Conservation (phyloP, 768 basidiomycete genomes). For the Xerocomellus amylosporus region DNA sequence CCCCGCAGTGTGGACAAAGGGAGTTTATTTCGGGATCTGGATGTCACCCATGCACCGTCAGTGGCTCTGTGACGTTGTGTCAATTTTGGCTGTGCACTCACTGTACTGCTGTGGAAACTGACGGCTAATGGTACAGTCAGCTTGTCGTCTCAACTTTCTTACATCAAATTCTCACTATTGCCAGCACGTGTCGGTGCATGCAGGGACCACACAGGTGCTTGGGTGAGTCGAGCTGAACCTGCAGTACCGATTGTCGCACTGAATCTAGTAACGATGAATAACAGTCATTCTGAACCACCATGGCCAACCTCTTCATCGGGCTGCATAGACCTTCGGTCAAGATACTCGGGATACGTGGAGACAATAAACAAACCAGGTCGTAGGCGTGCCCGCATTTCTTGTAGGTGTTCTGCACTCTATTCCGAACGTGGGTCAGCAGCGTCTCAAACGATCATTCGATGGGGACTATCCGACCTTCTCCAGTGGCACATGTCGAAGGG, state of each 20-base stretch:
- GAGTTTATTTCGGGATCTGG: slow-evolving; percentile 37
- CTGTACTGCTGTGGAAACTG: slow-evolving; percentile 71
- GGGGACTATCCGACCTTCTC: slow-evolving; percentile 54
- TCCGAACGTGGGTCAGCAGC: slow-evolving; percentile 7
- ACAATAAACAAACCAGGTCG: slow-evolving; percentile 43
- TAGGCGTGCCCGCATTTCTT: slow-evolving; percentile 54
- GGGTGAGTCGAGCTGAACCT: slow-evolving; percentile 71
- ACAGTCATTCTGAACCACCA: slow-evolving; percentile 1
- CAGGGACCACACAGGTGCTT: slow-evolving; percentile 49
- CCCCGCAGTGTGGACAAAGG: slow-evolving; percentile 33
- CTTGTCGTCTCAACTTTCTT: slow-evolving; percentile 4
- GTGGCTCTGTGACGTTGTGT: slow-evolving; percentile 1
- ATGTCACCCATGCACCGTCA: slow-evolving; percentile 13
- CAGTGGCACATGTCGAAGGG: slow-evolving; percentile 59
- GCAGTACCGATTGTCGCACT: slow-evolving; percentile 63
- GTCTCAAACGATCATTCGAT: slow-evolving; percentile 8
- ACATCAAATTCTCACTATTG: slow-evolving; percentile 57
- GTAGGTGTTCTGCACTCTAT: slow-evolving; percentile 65
- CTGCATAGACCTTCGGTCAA: slow-evolving; percentile 34
- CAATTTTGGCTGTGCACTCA: slow-evolving; percentile 35
- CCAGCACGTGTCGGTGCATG: slow-evolving; percentile 66
- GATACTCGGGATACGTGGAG: slow-evolving; percentile 8
- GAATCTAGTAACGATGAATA: slow-evolving; percentile 45
- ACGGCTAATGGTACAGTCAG: slow-evolving; percentile 44
- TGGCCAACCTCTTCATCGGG: slow-evolving; percentile 56